Conservation (phyloP, 345 rosid species). For the Acer saccharum region DNA sequence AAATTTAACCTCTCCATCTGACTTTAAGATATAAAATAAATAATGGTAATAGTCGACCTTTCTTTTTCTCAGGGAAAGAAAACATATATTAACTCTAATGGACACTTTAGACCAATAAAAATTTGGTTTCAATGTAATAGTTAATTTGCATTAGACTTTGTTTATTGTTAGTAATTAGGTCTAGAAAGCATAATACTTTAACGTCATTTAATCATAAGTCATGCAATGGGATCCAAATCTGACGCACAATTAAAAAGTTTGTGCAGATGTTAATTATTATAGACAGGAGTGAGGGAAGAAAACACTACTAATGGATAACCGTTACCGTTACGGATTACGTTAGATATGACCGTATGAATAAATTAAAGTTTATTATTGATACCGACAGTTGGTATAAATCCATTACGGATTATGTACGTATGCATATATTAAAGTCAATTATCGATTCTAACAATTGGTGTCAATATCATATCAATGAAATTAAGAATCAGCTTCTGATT, state of each 20-base stretch:
- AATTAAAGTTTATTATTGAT: too few relatives aligned
- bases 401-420: too few relatives aligned
- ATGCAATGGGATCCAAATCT: conserved; percentile 27
- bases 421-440: too few relatives aligned
- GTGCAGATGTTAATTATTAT: background rate
- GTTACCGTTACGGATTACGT: too few relatives aligned
- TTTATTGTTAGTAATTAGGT: background rate
- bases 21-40: background rate
- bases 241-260: background rate
- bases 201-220: background rate
- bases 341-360: too few relatives aligned
- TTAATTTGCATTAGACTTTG: background rate
- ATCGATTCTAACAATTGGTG: too few relatives aligned
- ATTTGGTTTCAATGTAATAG: background rate
- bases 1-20: background rate
- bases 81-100: background rate
- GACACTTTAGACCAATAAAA: background rate
- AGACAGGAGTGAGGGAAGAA: conserved; percentile 3
- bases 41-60: background rate
- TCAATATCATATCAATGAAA: conserved; percentile 1
- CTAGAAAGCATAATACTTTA: background rate
- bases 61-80: background rate
- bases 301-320: too few relatives aligned
- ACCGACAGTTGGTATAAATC: too few relatives aligned
- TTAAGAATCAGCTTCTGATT: conserved; percentile 26